A percentile compares a stretch with the other conserved stretches of the same genome.
phyloP scores from a whole-genome alignment of 805 yeast species.

The Wickerhamiella brachini region DNA sequence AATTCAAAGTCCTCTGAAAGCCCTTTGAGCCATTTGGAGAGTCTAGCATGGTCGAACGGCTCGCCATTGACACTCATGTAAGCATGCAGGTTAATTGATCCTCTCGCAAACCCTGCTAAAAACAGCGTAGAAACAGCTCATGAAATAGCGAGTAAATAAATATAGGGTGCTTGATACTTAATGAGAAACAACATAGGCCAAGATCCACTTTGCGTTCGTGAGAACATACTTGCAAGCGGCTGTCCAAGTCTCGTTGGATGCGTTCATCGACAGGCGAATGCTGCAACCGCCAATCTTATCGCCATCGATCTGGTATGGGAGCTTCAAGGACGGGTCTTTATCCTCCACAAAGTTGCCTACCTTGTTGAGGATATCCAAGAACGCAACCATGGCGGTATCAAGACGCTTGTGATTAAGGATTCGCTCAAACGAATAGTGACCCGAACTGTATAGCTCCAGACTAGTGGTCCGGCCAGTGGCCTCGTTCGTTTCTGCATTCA shows the following conservation, averaged over 20 bases:
- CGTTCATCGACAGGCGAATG: constrained; percentile 50
- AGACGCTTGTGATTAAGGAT: constrained; percentile 59
- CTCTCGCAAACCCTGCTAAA: too few species aligned
- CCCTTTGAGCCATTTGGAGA: neutral
- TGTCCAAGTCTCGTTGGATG: constrained; percentile 73
- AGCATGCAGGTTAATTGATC: neutral
- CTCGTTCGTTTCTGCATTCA: constrained; percentile 27
- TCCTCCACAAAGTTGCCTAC: constrained; percentile 33
- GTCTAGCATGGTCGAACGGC: neutral
- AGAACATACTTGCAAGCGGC: constrained; percentile 71
- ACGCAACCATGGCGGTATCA: constrained; percentile 69
- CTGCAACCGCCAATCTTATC: constrained; percentile 69
- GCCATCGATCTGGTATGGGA: constrained; percentile 60
- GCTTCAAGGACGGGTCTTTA: constrained; percentile 39
- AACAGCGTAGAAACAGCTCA: too few species aligned
- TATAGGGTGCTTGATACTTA: neutral
- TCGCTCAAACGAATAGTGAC: constrained; percentile 61
- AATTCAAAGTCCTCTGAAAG: constrained; percentile 33
- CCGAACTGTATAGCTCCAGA: constrained; percentile 49
- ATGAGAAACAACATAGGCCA: constrained; percentile 39
- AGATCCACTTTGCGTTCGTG: constrained; percentile 72
- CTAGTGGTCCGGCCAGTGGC: constrained; percentile 25
- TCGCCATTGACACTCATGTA: neutral
- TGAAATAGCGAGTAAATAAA: neutral
- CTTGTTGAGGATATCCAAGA: constrained; percentile 46